These are phyloP conservation scores for Lentinula sp. DNA, from an alignment of 768 basidiomycete genomes.

Conservation along the genomic window DNA sequence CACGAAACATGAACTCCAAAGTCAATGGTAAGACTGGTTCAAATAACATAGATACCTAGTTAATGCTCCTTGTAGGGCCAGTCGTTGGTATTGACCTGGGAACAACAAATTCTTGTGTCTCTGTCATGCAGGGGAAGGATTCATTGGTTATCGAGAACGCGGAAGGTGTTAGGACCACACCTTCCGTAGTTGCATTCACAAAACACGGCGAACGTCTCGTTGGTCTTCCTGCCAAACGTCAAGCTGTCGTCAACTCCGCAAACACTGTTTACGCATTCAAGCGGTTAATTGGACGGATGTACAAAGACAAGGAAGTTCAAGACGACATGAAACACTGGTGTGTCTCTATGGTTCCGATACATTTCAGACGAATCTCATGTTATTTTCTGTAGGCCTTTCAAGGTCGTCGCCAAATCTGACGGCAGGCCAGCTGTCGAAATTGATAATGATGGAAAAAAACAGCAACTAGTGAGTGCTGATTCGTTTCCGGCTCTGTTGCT, in stretches of 20 bases:
- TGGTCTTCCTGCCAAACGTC: slow-evolving; percentile 94
- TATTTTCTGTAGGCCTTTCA: slow-evolving; percentile 62
- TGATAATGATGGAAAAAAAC: slow-evolving; percentile 79
- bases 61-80: slow-evolving; percentile 44
- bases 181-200: slow-evolving; percentile 97
- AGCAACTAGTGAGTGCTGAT: slow-evolving; percentile 57
- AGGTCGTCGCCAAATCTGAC: slow-evolving; percentile 64
- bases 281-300: slow-evolving; percentile 91
- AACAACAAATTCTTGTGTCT: slow-evolving; percentile 87
- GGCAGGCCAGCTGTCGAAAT: slow-evolving; percentile 80
- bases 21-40: slow-evolving; percentile 59
- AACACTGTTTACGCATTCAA: slow-evolving; percentile 96
- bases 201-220: slow-evolving; percentile 97
- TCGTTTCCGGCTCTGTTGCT: neutral
- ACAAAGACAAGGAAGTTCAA: slow-evolving; percentile 89
- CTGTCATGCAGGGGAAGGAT: slow-evolving; percentile 93
- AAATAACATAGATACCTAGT: slow-evolving; percentile 1
- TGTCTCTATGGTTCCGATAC: slow-evolving; percentile 12
- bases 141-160: slow-evolving; percentile 96
- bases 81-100: slow-evolving; percentile 97
- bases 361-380: neutral
- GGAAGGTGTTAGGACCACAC: slow-evolving; percentile 96
- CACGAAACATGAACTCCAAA: slow-evolving; percentile 87
- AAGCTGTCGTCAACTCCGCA: slow-evolving; percentile 90
- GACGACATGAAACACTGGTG: slow-evolving; percentile 85